A percentile compares a stretch with the other conserved stretches of the same genome.
These are phyloP conservation scores for Haplosporangium sp. DNA, from an alignment of 371 early-diverging fungal genomes.

Conservation along the genomic window DNA sequence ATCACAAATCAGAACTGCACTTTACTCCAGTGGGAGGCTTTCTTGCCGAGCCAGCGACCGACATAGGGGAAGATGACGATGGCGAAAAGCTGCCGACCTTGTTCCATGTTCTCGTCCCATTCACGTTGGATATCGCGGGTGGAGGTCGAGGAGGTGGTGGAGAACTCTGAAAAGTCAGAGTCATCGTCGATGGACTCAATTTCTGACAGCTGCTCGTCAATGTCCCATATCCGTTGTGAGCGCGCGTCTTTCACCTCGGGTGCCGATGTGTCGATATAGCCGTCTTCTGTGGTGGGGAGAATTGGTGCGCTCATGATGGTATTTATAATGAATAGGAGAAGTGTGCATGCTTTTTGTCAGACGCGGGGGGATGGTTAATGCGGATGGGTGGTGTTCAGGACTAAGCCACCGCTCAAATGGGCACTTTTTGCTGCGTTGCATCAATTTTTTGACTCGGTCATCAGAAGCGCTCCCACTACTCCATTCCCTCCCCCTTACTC, in stretches of 20 bases:
- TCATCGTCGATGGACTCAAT: slow-evolving; percentile 44
- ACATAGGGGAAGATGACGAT: slow-evolving; percentile 69
- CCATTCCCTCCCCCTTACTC: too few relatives aligned
- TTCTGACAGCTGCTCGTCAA: slow-evolving; percentile 43
- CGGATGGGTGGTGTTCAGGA: slow-evolving; percentile 2
- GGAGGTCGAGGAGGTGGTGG: slow-evolving; percentile 40
- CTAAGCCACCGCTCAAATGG: not conserved
- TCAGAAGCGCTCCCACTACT: too few relatives aligned
- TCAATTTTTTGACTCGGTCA: too few relatives aligned
- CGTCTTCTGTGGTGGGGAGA: slow-evolving; percentile 44
- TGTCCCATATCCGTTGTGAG: slow-evolving; percentile 43
- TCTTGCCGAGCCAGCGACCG: slow-evolving; percentile 71
- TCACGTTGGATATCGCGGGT: slow-evolving; percentile 65
- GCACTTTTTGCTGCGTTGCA: too few relatives aligned
- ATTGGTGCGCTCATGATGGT: slow-evolving; percentile 11
- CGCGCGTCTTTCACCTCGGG: slow-evolving; percentile 17
- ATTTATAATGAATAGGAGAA: not conserved
- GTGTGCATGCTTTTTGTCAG: not conserved
- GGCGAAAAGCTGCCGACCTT: slow-evolving; percentile 64
- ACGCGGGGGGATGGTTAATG: not conserved
- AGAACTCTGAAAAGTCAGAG: slow-evolving; percentile 50
- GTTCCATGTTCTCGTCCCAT: slow-evolving; percentile 74
- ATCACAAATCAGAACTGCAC: too few relatives aligned
- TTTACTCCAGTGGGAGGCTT: slow-evolving; percentile 68
- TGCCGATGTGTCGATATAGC: slow-evolving; percentile 44